phyloP scores from a whole-genome alignment of 2,329 filamentous ascomycete genomes.

The Paracoccidioides lutzii region DNA sequence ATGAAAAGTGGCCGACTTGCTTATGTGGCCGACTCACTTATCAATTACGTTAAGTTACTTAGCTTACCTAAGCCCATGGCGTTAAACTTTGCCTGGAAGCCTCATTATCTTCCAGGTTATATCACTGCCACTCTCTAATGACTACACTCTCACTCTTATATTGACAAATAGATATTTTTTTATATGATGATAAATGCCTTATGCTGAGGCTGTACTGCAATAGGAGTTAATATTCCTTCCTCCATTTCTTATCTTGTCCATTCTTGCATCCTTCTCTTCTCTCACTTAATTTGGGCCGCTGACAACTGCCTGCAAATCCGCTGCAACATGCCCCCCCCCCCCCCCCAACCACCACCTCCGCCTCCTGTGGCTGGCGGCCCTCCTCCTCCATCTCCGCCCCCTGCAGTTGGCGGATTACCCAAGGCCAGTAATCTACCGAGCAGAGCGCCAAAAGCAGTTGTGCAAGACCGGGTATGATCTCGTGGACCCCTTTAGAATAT shows the following conservation, averaged over 20 bases:
- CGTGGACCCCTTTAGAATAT: not conserved
- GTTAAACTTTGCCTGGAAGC: not conserved
- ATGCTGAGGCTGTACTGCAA: not conserved
- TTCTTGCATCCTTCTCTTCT: not conserved
- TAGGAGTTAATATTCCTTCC: not conserved
- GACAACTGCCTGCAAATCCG: slow-evolving; percentile 2
- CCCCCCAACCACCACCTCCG: slow-evolving; percentile 60
- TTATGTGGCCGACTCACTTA: too few relatives aligned
- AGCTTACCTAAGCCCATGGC: not conserved
- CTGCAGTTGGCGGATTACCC: slow-evolving; percentile 46
- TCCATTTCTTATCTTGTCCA: not conserved
- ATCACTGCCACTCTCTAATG: not conserved
- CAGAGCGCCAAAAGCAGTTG: slow-evolving; percentile 43
- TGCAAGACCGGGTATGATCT: slow-evolving; percentile 49
- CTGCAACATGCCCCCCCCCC: slow-evolving; percentile 36
- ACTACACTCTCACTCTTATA: not conserved
- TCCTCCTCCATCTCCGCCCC: slow-evolving; percentile 46
- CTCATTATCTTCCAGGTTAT: not conserved
- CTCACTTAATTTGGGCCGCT: not conserved
- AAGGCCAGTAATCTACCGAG: slow-evolving; percentile 36
- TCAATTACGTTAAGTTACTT: too few relatives aligned
- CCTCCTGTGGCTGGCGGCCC: slow-evolving; percentile 44
- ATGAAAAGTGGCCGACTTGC: too few relatives aligned
- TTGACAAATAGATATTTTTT: not conserved
- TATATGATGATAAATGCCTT: not conserved